These are phyloP conservation scores for Monascus ruber DNA, from an alignment of 2,329 filamentous ascomycete genomes.

Conservation along the genomic window DNA sequence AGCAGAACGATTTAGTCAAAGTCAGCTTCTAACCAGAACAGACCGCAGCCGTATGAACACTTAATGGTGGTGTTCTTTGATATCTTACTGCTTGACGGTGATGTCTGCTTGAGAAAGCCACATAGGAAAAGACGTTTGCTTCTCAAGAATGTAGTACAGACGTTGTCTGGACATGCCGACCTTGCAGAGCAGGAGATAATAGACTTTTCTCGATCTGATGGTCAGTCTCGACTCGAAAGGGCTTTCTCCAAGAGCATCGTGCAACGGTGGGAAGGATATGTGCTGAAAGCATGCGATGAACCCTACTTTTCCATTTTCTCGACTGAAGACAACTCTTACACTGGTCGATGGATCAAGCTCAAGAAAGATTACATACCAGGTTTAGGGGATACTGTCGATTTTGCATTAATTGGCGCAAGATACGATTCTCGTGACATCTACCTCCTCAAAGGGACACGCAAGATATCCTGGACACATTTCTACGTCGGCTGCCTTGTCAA, in stretches of 20 bases:
- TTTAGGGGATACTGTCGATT: conserved; percentile 73
- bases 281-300: conserved; percentile 64
- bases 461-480: conserved; percentile 66
- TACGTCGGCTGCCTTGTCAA: conserved; percentile 67
- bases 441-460: conserved; percentile 38
- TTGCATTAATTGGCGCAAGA: conserved; percentile 64
- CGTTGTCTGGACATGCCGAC: conserved; percentile 51
- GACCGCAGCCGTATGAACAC: conserved; percentile 42
- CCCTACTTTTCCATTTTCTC: conserved; percentile 57
- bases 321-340: conserved; percentile 14
- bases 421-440: conserved; percentile 55
- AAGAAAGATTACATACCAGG: conserved; percentile 76
- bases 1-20: background rate
- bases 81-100: conserved; percentile 45
- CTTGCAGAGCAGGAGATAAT: conserved; percentile 57
- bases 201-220: conserved; percentile 48
- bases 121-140: conserved; percentile 35
- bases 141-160: conserved; percentile 45
- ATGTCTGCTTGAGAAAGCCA: conserved; percentile 38
- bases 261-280: conserved; percentile 61
- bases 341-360: conserved; percentile 59
- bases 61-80: conserved; percentile 53
- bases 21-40: conserved; percentile 11
- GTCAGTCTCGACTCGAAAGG: conserved; percentile 45
- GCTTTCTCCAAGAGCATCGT: conserved; percentile 58